Base-by-base conservation (phyloP, 768 basidiomycete species). In the Serendipita sp. region DNA sequence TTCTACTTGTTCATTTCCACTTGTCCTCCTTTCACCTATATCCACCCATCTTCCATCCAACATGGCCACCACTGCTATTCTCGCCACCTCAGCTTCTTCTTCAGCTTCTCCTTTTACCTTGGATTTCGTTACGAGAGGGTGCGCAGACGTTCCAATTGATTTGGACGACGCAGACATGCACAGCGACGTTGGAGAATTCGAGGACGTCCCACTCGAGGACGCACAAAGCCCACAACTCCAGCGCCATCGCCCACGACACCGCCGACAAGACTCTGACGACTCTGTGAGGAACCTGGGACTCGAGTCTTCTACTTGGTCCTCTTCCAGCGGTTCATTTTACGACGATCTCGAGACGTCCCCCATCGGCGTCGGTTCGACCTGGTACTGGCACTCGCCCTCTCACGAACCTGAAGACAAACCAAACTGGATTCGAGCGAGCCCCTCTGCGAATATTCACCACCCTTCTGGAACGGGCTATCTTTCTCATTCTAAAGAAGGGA, bases 381-480 rank as follows among this genome's bases (percentile, higher is more conserved):
- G 56, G 56, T 60, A 60, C 56, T 60, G 56, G 56, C 24, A 60
- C 56, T 60, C 56, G 7, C 56, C 56, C 16, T 30, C 35, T n/a
- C 18, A 51, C 8, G 18, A 8, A n/a, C 48, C 48, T 8, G 18
- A 18, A 8, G 48, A 51, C 48, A 51, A 51, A 32, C 48, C 48
- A 7, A 51, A 51, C 48, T 51, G 48, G 48, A 18, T 18, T n/a
- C n/a, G 30, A 32, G n/a, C 48, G 48, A 51, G 48, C 48, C 48
- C 48, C n/a, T 18, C 38, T 5, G 13, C 38, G 13, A 41, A 41
- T 13, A 41, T 41, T 41, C 38, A 41, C 13, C 38, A 41, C 13
- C 5, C 38, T 13, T 41, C 38, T 24, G 24, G 24, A 13, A 7
- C 38, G 5, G 13, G 13, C 38, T 13, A 7, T 41, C 38, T 41